A percentile compares a stretch with the other conserved stretches of the same genome.
Evolutionary conservation across 2,329 filamentous ascomycete species (phyloP).

Genomic region (Cladosporium sp.): DNA sequence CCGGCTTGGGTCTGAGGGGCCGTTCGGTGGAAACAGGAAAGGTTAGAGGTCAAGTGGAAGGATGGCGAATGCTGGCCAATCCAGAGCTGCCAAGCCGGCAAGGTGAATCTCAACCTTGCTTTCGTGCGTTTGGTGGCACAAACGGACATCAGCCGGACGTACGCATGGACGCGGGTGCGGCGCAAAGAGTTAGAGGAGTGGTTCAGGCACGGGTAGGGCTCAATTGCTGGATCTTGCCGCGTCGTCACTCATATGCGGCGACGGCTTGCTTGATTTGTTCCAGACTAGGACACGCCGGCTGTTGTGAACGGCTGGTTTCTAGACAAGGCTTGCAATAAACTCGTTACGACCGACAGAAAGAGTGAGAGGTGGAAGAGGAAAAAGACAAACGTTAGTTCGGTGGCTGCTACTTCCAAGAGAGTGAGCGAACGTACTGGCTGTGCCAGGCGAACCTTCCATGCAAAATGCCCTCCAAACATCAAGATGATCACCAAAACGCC

Average conservation of each 20-base stretch:
- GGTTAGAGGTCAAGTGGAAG: background rate
- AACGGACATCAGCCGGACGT: background rate
- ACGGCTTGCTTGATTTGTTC: background rate
- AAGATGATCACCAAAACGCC: background rate
- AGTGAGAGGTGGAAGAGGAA: background rate
- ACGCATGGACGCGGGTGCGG: too few relatives aligned
- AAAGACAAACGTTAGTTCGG: background rate
- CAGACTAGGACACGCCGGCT: background rate
- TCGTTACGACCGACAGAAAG: background rate
- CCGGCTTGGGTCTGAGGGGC: constrained; percentile 8
- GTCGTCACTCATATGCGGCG: background rate
- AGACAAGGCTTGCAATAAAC: background rate
- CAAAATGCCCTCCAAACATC: background rate
- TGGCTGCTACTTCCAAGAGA: background rate
- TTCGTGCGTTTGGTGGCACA: background rate
- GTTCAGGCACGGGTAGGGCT: constrained; percentile 1
- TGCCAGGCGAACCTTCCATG: background rate
- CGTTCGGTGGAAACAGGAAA: background rate
- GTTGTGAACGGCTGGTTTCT: background rate
- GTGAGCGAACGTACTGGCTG: background rate
- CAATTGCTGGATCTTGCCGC: background rate
- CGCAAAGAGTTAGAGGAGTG: background rate
- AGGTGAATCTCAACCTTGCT: constrained; percentile 1
- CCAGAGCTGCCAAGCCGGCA: constrained; percentile 7
- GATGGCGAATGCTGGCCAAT: background rate